Conservation (phyloP, 306 rosid species). For the Citrullus colocynthis region DNA sequence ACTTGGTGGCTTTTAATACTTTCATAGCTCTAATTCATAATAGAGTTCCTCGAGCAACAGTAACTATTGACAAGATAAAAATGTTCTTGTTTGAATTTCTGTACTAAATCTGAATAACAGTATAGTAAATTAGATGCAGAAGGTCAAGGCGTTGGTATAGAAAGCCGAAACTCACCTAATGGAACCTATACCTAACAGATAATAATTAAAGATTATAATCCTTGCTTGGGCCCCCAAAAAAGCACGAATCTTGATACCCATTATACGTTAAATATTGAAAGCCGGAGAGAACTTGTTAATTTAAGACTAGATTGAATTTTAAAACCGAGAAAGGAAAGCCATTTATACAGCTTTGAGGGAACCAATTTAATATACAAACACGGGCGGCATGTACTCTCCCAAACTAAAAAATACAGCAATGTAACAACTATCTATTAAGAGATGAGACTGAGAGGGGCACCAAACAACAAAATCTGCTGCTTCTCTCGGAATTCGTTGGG, state of each 20-base stretch:
- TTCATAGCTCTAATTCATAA: too few relatives aligned
- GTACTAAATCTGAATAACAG: too few relatives aligned
- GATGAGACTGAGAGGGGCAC: not conserved
- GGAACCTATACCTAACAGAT: not conserved
- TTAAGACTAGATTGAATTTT: not conserved
- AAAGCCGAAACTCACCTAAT: too few relatives aligned
- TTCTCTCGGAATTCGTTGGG: not conserved
- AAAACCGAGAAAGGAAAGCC: not conserved
- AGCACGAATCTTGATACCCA: not conserved
- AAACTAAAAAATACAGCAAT: not conserved
- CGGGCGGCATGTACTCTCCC: not conserved
- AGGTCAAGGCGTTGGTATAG: too few relatives aligned
- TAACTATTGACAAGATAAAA: too few relatives aligned
- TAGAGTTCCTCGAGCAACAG: too few relatives aligned
- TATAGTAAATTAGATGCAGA: too few relatives aligned
- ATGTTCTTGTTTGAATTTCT: too few relatives aligned
- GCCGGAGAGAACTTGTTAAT: not conserved
- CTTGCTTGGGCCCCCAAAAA: not conserved
- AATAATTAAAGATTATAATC: not conserved
- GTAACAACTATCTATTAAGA: not conserved
- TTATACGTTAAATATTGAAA: not conserved
- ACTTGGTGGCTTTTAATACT: too few relatives aligned
- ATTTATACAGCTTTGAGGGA: conserved; percentile 2
- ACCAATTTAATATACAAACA: conserved; percentile 10
- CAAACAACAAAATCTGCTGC: conserved; percentile 10